Conservation (phyloP, 2,329 filamentous ascomycete species). For the Botryosphaeria dothidea region DNA sequence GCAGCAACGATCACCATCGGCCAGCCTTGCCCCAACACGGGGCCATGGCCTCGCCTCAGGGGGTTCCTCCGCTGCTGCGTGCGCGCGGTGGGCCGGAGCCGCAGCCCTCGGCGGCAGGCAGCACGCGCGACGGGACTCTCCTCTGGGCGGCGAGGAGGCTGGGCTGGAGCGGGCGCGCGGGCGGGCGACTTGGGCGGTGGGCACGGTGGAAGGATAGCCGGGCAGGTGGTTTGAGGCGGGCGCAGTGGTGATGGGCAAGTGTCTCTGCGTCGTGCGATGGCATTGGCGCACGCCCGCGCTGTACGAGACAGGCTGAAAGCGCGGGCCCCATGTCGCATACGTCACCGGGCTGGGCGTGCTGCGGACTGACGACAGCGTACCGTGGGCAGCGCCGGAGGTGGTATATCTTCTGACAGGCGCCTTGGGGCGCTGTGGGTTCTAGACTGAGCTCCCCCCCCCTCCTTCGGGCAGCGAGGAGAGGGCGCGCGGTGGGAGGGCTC, state of each 20-base stretch:
- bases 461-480: neutral
- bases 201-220: no score
- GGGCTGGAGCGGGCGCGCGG: no score
- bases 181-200: no score
- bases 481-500: neutral
- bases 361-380: neutral
- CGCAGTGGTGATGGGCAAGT: neutral
- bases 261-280: conserved; percentile 6
- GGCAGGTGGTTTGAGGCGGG: neutral
- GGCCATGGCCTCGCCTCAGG: neutral
- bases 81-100: neutral
- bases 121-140: no score
- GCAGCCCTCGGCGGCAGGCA: neutral
- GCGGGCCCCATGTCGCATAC: neutral
- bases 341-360: neutral
- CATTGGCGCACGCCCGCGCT: neutral
- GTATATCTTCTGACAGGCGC: conserved; percentile 16
- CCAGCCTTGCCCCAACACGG: neutral
- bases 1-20: conserved; percentile 6
- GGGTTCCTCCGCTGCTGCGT: neutral
- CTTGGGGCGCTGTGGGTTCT: neutral
- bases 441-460: neutral
- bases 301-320: conserved; percentile 9
- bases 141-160: no score
- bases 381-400: neutral